These are phyloP conservation scores for Kuraishia hungarica DNA, from an alignment of 805 yeast genomes.

Conservation along the genomic window DNA sequence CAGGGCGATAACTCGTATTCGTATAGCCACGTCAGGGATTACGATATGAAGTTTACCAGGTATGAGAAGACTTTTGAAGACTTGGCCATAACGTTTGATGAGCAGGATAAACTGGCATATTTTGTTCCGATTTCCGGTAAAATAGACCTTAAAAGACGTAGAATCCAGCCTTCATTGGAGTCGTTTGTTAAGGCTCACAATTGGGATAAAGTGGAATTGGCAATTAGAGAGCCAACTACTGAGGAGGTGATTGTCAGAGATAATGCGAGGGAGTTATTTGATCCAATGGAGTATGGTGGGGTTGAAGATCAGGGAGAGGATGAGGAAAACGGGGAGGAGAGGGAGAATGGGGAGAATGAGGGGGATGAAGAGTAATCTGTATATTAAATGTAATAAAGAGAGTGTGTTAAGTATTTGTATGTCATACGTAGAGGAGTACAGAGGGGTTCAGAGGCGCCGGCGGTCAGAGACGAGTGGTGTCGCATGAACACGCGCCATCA, in stretches of 20 bases:
- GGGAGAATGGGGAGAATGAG: neutral
- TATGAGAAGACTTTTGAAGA: slow-evolving; percentile 45
- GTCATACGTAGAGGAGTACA: too few species aligned
- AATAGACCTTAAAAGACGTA: slow-evolving; percentile 76
- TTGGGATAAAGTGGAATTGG: slow-evolving; percentile 51
- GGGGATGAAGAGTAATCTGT: neutral
- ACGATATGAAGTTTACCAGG: slow-evolving; percentile 55
- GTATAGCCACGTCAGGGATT: slow-evolving; percentile 66
- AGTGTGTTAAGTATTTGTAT: too few species aligned
- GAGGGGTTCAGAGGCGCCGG: too few species aligned
- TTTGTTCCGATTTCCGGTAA: slow-evolving; percentile 75
- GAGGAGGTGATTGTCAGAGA: slow-evolving; percentile 64
- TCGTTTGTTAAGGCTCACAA: slow-evolving; percentile 49
- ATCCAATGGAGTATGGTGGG: slow-evolving; percentile 69
- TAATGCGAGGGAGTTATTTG: slow-evolving; percentile 56
- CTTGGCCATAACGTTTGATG: slow-evolving; percentile 56
- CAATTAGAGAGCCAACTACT: slow-evolving; percentile 65
- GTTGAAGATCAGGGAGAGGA: slow-evolving; percentile 2
- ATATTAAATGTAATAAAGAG: too few species aligned
- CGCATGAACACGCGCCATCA: too few species aligned
- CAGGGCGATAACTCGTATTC: slow-evolving; percentile 16
- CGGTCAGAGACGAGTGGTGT: too few species aligned
- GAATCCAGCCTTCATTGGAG: slow-evolving; percentile 55
- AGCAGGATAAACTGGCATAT: slow-evolving; percentile 47
- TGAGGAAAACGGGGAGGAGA: neutral